Percentiles rank a stretch among this genome's conserved stretches.
phyloP scores from a whole-genome alignment of 352 stramenopile genomes.

The Plasmopara halstedii region DNA sequence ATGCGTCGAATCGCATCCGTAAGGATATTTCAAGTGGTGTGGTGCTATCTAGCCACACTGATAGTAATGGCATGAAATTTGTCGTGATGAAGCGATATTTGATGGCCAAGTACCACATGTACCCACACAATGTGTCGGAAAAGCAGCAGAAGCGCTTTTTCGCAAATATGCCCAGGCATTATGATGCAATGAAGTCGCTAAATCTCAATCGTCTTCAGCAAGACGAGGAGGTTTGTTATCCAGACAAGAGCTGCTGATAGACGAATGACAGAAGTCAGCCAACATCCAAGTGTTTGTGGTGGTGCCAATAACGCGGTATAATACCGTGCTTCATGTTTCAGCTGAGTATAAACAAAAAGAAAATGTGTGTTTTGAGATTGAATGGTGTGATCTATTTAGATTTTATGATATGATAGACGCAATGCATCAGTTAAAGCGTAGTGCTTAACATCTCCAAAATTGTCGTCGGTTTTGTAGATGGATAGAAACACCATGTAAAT shows the following conservation, averaged over 20 bases:
- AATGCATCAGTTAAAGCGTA: no score
- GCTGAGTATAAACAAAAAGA: no score
- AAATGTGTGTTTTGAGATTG: no score
- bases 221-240: slow-evolving; percentile 5
- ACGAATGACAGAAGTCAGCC: no score
- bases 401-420: no score
- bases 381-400: no score
- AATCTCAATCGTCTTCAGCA: slow-evolving; percentile 41
- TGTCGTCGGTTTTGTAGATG: no score
- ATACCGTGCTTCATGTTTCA: no score
- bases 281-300: no score
- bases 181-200: slow-evolving; percentile 56
- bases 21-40: slow-evolving; percentile 71
- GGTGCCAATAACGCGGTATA: background rate
- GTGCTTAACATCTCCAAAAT: no score
- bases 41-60: slow-evolving; percentile 53
- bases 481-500: no score
- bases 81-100: slow-evolving; percentile 77
- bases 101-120: slow-evolving; percentile 79
- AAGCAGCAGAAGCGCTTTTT: slow-evolving; percentile 56
- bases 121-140: slow-evolving; percentile 59
- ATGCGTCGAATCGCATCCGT: slow-evolving; percentile 57
- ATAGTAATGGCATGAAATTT: slow-evolving; percentile 51
- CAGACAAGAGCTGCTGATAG: background rate
- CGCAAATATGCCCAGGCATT: slow-evolving; percentile 45